Evolutionary conservation across 2,329 filamentous ascomycete species (phyloP).

Genomic region (Ceratocystis albifundus): DNA sequence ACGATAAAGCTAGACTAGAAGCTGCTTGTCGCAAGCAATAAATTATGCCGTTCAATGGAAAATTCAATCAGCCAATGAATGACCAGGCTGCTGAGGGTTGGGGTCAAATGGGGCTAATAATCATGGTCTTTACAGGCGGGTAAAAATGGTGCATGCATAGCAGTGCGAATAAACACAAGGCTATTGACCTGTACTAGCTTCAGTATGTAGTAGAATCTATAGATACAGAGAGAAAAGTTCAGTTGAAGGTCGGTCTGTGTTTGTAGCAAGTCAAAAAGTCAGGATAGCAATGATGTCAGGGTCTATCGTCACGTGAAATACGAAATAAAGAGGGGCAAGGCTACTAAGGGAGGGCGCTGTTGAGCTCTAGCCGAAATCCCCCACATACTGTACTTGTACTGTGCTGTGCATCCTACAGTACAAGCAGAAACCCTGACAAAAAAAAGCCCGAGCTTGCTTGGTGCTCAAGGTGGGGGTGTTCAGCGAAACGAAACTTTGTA

Average conservation of each 20-base stretch:
- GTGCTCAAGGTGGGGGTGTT: too few relatives aligned
- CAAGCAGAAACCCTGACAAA: too few relatives aligned
- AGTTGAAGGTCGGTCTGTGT: background rate
- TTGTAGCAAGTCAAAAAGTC: background rate
- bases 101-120: background rate
- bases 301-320: background rate
- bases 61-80: slow-evolving; percentile 1
- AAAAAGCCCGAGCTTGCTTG: too few relatives aligned
- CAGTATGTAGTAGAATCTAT: too few relatives aligned
- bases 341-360: background rate
- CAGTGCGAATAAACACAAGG: background rate
- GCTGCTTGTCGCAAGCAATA: too few relatives aligned
- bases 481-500: too few relatives aligned
- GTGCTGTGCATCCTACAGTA: too few relatives aligned
- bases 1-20: too few relatives aligned
- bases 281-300: slow-evolving; percentile 8
- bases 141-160: background rate
- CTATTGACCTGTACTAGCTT: too few relatives aligned
- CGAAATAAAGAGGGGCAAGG: slow-evolving; percentile 7
- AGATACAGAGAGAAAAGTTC: background rate
- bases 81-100: background rate
- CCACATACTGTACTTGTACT: too few relatives aligned
- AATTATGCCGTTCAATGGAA: background rate
- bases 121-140: background rate
- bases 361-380: too few relatives aligned